These are phyloP conservation scores for Eucalyptus marginata DNA, from an alignment of 345 rosid species.

Conservation along the genomic window DNA sequence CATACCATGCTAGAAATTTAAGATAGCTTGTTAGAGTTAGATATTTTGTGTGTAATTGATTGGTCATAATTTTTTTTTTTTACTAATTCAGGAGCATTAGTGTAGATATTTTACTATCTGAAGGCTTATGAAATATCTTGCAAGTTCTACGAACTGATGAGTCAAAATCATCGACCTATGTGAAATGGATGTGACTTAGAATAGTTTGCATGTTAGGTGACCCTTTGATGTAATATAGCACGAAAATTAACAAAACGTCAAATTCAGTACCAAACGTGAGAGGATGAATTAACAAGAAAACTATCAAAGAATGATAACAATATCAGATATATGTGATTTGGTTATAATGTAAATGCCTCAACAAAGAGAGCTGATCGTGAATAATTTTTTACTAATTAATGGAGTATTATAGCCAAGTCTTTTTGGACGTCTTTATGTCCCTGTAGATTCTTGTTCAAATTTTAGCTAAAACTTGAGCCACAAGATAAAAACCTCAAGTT, in stretches of 20 bases:
- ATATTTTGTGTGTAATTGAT: not conserved
- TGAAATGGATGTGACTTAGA: rapidly evolving
- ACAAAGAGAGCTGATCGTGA: not conserved
- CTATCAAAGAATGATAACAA: not conserved
- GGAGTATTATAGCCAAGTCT: not conserved
- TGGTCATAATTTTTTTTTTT: not conserved
- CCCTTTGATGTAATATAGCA: not conserved
- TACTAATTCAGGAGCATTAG: not conserved
- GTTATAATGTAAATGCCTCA: not conserved
- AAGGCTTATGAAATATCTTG: not conserved
- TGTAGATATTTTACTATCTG: not conserved
- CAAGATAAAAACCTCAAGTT: not conserved
- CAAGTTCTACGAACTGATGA: not conserved
- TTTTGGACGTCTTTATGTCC: not conserved
- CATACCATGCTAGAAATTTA: not conserved
- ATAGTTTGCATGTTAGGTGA: not conserved
- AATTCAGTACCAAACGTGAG: not conserved
- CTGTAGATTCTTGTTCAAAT: not conserved
- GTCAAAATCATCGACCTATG: not conserved
- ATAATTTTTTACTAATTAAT: not conserved
- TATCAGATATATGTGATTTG: rapidly evolving
- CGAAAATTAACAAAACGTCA: not conserved
- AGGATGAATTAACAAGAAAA: not conserved
- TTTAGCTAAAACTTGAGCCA: not conserved
- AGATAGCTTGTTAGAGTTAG: not conserved